phyloP scores from a whole-genome alignment of 2,329 filamentous ascomycete species.

The Alternaria ventricosa region DNA sequence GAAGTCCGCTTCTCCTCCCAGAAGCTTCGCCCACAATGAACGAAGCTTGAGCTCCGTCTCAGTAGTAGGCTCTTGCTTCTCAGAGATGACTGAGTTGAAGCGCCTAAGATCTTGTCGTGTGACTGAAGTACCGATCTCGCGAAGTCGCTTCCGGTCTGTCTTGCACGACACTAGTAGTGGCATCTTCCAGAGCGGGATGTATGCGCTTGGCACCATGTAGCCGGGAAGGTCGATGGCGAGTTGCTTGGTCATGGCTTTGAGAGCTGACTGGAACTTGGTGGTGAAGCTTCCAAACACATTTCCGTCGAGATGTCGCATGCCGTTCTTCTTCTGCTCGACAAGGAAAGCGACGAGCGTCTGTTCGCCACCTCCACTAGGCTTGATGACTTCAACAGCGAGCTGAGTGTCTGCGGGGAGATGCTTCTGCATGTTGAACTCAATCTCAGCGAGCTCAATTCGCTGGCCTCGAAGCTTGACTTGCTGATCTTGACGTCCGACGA shows the following conservation, averaged over 20 bases:
- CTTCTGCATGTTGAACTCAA: constrained; percentile 50
- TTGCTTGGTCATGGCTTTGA: constrained; percentile 39
- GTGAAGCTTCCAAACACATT: constrained; percentile 42
- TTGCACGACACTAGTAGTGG: constrained; percentile 46
- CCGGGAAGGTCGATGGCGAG: constrained; percentile 37
- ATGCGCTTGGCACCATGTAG: constrained; percentile 47
- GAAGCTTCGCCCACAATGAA: constrained; percentile 40
- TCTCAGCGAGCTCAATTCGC: constrained; percentile 48
- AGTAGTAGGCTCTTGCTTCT: constrained; percentile 53
- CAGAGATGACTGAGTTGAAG: constrained; percentile 38
- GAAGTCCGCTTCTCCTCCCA: constrained; percentile 43
- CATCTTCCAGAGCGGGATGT: constrained; percentile 46
- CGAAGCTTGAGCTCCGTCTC: constrained; percentile 41
- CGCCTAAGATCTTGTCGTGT: constrained; percentile 41
- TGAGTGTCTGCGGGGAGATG: constrained; percentile 47
- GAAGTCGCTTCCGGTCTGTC: constrained; percentile 44
- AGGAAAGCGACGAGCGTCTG: constrained; percentile 45
- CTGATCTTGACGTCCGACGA: constrained; percentile 47
- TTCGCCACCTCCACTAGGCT: constrained; percentile 40
- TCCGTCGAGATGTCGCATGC: constrained; percentile 40
- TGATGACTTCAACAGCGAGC: constrained; percentile 59
- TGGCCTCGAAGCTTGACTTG: constrained; percentile 53
- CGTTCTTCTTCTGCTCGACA: constrained; percentile 38
- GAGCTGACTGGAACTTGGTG: constrained; percentile 34
- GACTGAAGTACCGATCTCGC: constrained; percentile 41